Evolutionary conservation across 345 rosid genomes (phyloP), one percentile per base, ranked within the genome.

Genomic region (Eucalyptus victrix): DNA sequence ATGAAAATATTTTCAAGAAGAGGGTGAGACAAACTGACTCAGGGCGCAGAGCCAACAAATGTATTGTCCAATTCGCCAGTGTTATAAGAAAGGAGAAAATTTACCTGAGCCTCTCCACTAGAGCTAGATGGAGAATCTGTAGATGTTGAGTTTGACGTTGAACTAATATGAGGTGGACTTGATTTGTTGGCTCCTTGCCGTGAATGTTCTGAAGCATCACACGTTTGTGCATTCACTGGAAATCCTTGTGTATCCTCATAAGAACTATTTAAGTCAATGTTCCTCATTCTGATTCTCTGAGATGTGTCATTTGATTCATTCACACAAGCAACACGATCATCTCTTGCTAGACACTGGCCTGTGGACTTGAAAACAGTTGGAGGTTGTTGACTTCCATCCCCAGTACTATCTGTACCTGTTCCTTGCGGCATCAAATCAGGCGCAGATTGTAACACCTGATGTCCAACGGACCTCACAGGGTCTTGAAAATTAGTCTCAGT

Each of bases 71-170:
- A n/a, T 51, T 69, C 28, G 8, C 9, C 87, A 76, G 83, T 5
- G 4, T 40, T 42, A 76, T 12, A 42, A 60, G 76, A 45, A 50
- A 88, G 53, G 16, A 28, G 44, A 89, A 69, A 86, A 88, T 9
- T 28, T 69, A 96, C 97, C 97, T 94, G 96, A 91, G 90, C 94
- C 88, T 96, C 97, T 89, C 95, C 95, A 91, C 90, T 92, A 86
- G 97, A 95, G 91, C 94, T 94, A 65, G 95, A 94, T 87, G 96
- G 95, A 90, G 98, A 96, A 62, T 88, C 95, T 23, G 92, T 91
- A 88, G 94, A 93, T 49, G 94, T 94, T 87, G 95, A 93, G 92
- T 94, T 95, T 12, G 94, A 95, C 89, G 89, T 93, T 76, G 91
- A 90, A 92, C 93, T 92, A n/a, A 87, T 89, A 88, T 90, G 94